Evolutionary conservation across 2,329 filamentous ascomycete genomes (phyloP).

Genomic region (Phoma sp.): DNA sequence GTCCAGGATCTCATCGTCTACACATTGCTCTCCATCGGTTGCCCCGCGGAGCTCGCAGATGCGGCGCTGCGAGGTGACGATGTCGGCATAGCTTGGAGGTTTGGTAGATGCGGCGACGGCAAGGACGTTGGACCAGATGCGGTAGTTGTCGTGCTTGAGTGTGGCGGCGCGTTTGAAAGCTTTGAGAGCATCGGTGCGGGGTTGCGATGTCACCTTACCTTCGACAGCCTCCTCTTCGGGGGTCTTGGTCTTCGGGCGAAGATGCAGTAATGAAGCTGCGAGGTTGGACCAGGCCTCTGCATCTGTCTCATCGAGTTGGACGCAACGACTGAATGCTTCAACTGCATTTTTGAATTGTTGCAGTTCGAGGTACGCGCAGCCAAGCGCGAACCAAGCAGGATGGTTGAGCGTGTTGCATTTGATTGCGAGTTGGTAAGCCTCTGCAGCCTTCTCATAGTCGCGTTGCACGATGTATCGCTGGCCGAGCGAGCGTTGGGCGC

Average conservation of each 20-base stretch:
- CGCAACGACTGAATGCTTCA: constrained; percentile 82
- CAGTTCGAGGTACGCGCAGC: constrained; percentile 84
- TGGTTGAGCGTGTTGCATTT: constrained; percentile 81
- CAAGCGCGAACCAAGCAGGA: constrained; percentile 86
- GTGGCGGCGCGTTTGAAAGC: constrained; percentile 88
- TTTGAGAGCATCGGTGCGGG: constrained; percentile 75
- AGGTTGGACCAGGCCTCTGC: constrained; percentile 96
- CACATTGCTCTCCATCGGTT: constrained; percentile 73
- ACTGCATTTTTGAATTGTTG: constrained; percentile 79
- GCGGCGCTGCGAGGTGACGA: constrained; percentile 76
- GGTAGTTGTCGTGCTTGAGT: constrained; percentile 84
- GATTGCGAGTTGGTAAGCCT: constrained; percentile 80
- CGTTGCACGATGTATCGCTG: constrained; percentile 75
- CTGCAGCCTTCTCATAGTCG: constrained; percentile 72
- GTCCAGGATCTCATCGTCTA: constrained; percentile 77
- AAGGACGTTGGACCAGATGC: constrained; percentile 97
- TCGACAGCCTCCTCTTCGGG: constrained; percentile 41
- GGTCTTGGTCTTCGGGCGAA: constrained; percentile 59
- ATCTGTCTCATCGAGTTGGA: constrained; percentile 85
- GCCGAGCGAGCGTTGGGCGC: constrained; percentile 87
- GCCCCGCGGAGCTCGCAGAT: constrained; percentile 76
- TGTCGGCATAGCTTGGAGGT: constrained; percentile 77
- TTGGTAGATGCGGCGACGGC: constrained; percentile 81
- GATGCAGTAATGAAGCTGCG: constrained; percentile 78
- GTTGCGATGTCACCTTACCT: constrained; percentile 44